Conservation (phyloP, 495 filamentous ascomycete species). For the Diplogelasinospora grovesii region DNA sequence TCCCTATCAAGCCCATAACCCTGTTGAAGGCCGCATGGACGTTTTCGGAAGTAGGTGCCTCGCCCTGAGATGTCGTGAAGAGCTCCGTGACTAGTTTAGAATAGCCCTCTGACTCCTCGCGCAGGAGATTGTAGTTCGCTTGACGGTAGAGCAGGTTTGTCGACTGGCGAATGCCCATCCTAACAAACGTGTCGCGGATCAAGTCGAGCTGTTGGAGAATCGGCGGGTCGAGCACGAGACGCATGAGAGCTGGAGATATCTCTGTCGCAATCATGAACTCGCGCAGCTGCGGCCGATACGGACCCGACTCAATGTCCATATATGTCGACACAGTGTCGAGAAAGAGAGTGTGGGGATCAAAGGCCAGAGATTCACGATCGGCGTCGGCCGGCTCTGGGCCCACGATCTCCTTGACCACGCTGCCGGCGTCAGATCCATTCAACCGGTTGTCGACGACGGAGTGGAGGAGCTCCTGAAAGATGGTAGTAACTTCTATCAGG, state of each 20-base stretch:
- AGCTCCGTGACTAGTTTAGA: constrained; percentile 58
- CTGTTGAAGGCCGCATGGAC: constrained; percentile 45
- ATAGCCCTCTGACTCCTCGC: constrained; percentile 95
- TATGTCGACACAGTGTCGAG: constrained; percentile 75
- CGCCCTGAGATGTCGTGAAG: constrained; percentile 51
- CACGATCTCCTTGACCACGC: constrained; percentile 66
- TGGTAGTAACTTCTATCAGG: constrained; percentile 52
- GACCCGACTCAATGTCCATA: constrained; percentile 55
- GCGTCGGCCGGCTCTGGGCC: constrained; percentile 44
- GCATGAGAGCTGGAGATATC: constrained; percentile 65
- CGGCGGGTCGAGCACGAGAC: constrained; percentile 72
- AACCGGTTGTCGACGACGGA: constrained; percentile 64
- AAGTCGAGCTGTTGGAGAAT: constrained; percentile 68
- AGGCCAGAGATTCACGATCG: constrained; percentile 32
- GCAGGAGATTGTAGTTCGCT: constrained; percentile 89
- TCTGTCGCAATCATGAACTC: constrained; percentile 61
- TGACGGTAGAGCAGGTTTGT: constrained; percentile 92
- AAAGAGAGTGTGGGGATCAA: constrained; percentile 66
- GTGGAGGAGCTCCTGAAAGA: constrained; percentile 81
- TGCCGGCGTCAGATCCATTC: constrained; percentile 60
- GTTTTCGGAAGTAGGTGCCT: constrained; percentile 36
- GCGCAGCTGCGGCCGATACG: constrained; percentile 35
- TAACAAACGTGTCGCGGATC: constrained; percentile 76
- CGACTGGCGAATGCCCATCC: constrained; percentile 75
- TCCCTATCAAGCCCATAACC: constrained; percentile 65